Conservation (phyloP, 306 rosid species). For the Astragalus membranaceus region DNA sequence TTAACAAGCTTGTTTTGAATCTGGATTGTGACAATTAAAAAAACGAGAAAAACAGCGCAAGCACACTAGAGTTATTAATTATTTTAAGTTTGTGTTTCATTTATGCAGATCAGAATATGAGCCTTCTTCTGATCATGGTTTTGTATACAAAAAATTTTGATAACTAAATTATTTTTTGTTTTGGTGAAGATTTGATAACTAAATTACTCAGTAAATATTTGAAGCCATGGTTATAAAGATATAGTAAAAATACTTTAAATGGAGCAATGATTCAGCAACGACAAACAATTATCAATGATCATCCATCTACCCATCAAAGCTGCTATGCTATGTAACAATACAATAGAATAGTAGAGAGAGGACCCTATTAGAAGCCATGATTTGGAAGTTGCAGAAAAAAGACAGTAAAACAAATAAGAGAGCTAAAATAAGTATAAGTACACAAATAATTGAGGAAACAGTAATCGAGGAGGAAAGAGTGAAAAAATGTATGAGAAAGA, state of each 20-base stretch:
- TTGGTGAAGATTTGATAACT: no score
- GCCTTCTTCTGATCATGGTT: no score
- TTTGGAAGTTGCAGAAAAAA: slow-evolving; percentile 10
- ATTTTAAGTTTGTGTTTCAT: no score
- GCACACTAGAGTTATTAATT: no score
- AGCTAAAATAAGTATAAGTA: slow-evolving; percentile 14
- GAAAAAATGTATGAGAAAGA: no score
- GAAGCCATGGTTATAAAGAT: neutral
- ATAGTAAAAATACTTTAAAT: neutral
- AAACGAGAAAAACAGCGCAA: no score
- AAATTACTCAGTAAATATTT: neutral
- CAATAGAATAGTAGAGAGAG: no score
- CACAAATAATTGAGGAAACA: slow-evolving; percentile 36
- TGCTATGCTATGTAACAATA: no score
- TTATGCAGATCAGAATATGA: no score
- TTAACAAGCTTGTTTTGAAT: neutral
- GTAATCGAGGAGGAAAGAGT: no score
- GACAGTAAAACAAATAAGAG: slow-evolving; percentile 18
- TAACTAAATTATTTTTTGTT: no score
- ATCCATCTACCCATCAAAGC: neutral
- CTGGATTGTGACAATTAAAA: neutral
- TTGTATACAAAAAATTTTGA: neutral
- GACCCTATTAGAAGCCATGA: slow-evolving; percentile 1
- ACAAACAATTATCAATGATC: neutral
- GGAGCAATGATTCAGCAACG: neutral